Evolutionary conservation across 2,329 filamentous ascomycete species (phyloP).

Genomic region (Alternaria sp.): DNA sequence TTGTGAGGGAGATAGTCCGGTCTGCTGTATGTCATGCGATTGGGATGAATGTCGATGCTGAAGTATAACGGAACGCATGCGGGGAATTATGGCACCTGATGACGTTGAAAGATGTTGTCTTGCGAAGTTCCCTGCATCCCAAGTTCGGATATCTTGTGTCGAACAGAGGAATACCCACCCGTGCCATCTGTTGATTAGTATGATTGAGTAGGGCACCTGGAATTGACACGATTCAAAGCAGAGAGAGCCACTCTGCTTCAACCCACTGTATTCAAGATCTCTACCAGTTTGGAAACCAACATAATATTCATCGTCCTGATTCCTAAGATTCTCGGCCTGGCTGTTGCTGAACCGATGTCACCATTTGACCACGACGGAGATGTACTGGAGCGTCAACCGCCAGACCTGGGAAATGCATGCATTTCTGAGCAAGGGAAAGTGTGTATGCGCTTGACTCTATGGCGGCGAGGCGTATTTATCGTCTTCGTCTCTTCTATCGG

Average conservation of each 20-base stretch:
- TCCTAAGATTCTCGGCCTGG: not conserved
- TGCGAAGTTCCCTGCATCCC: not conserved
- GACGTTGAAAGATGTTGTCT: not conserved
- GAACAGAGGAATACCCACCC: too few relatives aligned
- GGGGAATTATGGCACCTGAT: not conserved
- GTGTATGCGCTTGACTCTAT: not conserved
- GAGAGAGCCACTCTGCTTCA: not conserved
- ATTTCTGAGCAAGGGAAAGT: not conserved
- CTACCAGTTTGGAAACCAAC: fast-evolving
- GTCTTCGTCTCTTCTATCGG: too few relatives aligned
- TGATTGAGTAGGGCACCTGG: not conserved
- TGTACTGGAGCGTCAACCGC: not conserved
- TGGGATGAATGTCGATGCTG: slow-evolving; percentile 31
- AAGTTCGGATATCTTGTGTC: too few relatives aligned
- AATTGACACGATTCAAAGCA: too few relatives aligned
- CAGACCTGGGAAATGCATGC: not conserved
- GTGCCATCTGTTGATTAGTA: not conserved
- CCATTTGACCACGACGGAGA: not conserved
- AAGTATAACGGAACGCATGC: not conserved
- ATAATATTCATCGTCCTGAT: not conserved
- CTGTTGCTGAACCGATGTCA: not conserved
- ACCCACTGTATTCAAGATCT: not conserved
- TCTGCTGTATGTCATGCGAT: slow-evolving; percentile 74
- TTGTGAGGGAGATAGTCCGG: slow-evolving; percentile 74
- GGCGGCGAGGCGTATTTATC: not conserved